Evolutionary conservation across 805 yeast genomes (phyloP), one percentile per base, ranked within the genome.

Genomic region (Candida ficus): DNA sequence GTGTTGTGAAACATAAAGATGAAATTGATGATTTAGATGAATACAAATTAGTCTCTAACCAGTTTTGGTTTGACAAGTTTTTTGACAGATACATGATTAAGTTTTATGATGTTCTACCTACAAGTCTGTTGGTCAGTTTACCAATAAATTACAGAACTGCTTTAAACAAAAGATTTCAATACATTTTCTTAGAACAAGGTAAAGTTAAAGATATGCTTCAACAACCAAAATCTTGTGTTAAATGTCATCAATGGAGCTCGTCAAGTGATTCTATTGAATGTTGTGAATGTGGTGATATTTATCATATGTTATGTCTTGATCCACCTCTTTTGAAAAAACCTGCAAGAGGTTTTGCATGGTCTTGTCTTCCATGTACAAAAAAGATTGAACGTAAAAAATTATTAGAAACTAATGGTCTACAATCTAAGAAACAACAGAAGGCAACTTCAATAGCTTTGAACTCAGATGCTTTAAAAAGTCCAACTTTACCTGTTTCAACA

Each of bases 321-420:
- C 96, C 96, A 1, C 96, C 96, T 1, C 61, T 88, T 29, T 58
- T 75, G 38, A 75, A 76, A 47, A 85, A 85, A 53, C 96, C 96
- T 1, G 80, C 85, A 33, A 66, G 95, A 42, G 96, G 95, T 1
- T 84, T 87, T 56, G 85, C 88, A 8, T 90, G 96, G 96, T 74
- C 87, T 20, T 89, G 97, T 66, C 90, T 86, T 22, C 58, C 66
- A 5, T 89, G 97, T 63, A 70, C 81, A n/a, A 74, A 76, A 49
- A 71, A 66, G 25, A 48, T 44, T n/a, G 58, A 44, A 37, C 35
- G 19, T 20, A 41, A 29, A 50, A 56, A 44, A 37, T 36, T 36
- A 42, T 37, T 53, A 25, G 44, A 49, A 3, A 56, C 48, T 3
- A 37, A 23, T 31, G 43, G 27, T 27, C 29, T 29, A 41, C 40